These are phyloP conservation scores for Talaromyces wortmannii DNA, from an alignment of 495 filamentous ascomycete species.

Conservation along the genomic window DNA sequence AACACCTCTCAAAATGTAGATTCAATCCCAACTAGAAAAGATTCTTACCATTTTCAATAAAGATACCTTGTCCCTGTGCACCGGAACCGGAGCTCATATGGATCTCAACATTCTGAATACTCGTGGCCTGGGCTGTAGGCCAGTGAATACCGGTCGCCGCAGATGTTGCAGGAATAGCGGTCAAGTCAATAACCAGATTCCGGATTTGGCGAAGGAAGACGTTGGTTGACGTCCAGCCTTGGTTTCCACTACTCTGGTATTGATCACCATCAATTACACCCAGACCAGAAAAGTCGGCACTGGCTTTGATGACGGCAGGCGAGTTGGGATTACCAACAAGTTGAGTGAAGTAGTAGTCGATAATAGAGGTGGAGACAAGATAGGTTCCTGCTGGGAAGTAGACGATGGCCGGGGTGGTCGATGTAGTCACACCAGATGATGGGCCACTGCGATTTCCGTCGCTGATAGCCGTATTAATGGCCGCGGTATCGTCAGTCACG, in stretches of 20 bases:
- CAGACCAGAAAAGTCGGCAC: slow-evolving; percentile 53
- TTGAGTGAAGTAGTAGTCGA: slow-evolving; percentile 57
- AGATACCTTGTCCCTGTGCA: slow-evolving; percentile 66
- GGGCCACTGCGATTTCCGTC: slow-evolving; percentile 46
- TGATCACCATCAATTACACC: slow-evolving; percentile 65
- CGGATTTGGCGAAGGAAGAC: slow-evolving; percentile 74
- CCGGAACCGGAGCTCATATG: slow-evolving; percentile 51
- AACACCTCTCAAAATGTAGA: slow-evolving; percentile 3
- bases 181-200: slow-evolving; percentile 72
- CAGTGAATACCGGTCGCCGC: slow-evolving; percentile 67
- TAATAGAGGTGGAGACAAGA: slow-evolving; percentile 47
- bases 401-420: slow-evolving; percentile 51
- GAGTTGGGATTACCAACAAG: slow-evolving; percentile 61
- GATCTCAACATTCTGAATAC: slow-evolving; percentile 73
- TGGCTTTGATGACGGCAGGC: slow-evolving; percentile 59
- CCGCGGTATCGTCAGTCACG: slow-evolving; percentile 57
- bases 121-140: slow-evolving; percentile 67
- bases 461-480: slow-evolving; percentile 55
- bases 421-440: slow-evolving; percentile 34
- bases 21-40: slow-evolving; percentile 2
- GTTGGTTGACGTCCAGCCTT: slow-evolving; percentile 54
- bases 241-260: slow-evolving; percentile 37
- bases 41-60: slow-evolving; percentile 61
- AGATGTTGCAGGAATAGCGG: slow-evolving; percentile 44
- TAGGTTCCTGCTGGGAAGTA: slow-evolving; percentile 63